Evolutionary conservation across 2,329 filamentous ascomycete genomes (phyloP), one percentile per base, ranked within the genome.

Genomic region (Stemphylium beticola): DNA sequence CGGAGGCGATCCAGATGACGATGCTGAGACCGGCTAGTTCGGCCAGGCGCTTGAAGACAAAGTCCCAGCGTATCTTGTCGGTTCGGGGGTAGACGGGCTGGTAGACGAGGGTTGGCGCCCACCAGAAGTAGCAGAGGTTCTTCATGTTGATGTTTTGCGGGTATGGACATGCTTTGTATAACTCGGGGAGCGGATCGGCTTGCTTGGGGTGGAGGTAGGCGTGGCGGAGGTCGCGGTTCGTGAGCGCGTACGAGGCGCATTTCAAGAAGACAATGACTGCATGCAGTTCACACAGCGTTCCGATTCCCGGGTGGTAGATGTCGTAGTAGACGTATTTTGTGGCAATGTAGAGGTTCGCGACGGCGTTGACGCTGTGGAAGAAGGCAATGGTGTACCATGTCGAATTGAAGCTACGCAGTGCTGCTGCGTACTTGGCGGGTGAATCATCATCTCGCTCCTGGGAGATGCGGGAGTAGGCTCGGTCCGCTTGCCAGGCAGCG

Each of bases 181-280:
- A 81, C 33, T 91, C 87, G 0, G 95, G 95, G 4, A 97, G 80
- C 20, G 85, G 82, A 40, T 86, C 85, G 45, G 88, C 83, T 53
- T 89, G 86, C 57, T 85, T 84, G 49, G 92, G 90, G 69, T 96
- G 90, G 18, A 98, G 83, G 72, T 92, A 91, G 15, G 93, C 92
- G 72, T 96, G 92, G 36, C 95, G 90, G 31, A 99, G 85, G 73
- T 99, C 95, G 61, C 95, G 88, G 76, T 99, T 99, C 22, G 95
- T 98, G 68, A 98, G 90, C 20, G 93, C 95, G 72, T 98, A 99
- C 0, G 93, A 97, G 61, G 92, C 91, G 29, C 90, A 93, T 80
- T 99, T 99, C 68, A 99, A 84, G 88, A 93, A 97, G 45, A 98
- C 93, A 50, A 98, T 90, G 67, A 98, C 87, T 60, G 93, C 92